Base-by-base conservation (phyloP, 2,329 filamentous ascomycete species). In the Hortaea werneckii region DNA sequence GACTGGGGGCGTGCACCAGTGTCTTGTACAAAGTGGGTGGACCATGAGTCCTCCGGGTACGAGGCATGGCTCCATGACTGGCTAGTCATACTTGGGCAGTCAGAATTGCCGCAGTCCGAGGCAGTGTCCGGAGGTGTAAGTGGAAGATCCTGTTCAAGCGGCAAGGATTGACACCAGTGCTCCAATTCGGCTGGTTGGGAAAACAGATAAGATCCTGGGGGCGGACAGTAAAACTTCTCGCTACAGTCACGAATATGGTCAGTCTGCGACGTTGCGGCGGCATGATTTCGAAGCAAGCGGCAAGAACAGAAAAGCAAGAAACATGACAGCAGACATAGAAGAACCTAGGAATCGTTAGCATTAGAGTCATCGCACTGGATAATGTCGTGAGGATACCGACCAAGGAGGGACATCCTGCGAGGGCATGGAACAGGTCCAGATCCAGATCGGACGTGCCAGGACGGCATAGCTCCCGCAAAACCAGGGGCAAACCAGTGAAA, bases 121-220 rank as follows among this genome's bases (percentile, higher is more conserved):
- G 47, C 54, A 40, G 56, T 57, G 29, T 61, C 59, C 54, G 60
- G 57, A 39, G 59, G 58, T 32, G 58, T 59, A 28, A 56, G 49
- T 29, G 58, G 57, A n/a, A 56, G 50, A 12, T 32, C 50, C 35
- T 54, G 51, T 46, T 48, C 51, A 42, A 46, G 48, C 11, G 54
- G 47, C 26, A 59, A 46, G 41, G 58, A 56, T 40, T 60, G 57
- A 48, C 53, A 58, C 59, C 58, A 62, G 44, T 53, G 46, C 40
- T 58, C 55, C 41, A 60, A 54, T 46, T 58, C 56, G 29, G 53
- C 47, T n/a, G 54, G 54, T 30, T 59, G 52, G 38, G 58, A 58
- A 49, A 60, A 61, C 12, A 60, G 50, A 41, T 53, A 51, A 46
- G 57, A 58, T 53, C 58, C 58, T 30, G 54, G 47, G 13, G 50